Evolutionary conservation across 768 basidiomycete species (phyloP), one percentile per base, ranked within the genome.

Genomic region (Termitomyces sp.): DNA sequence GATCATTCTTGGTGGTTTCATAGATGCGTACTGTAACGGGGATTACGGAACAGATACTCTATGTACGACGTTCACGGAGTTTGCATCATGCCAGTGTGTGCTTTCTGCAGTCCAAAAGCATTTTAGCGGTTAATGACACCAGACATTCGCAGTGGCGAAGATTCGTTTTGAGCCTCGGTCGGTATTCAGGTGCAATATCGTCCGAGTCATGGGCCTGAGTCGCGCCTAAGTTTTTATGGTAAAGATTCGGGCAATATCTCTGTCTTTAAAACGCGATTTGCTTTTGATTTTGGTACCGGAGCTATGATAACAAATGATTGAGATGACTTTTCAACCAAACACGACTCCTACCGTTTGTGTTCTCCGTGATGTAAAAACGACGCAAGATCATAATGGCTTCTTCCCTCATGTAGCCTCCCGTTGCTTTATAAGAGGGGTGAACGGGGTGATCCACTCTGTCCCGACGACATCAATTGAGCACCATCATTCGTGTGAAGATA

Each of bases 321-420:
- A 53, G 34, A 10, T 24, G 15, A 35, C 21, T 49, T 14, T 40
- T 17, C 5, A 7, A n/a, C 28, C 52, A n/a, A 51, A 43, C 4
- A 34, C 2, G 14, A 47, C 34, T 10, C 12, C 41, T 57, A 94
- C 96, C 96, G 64, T 95, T 93, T 7, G 77, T 76, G 68, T 99
- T 98, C 66, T 97, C 93, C 0, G 92, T 94, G 64, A 98, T 80
- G 71, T 94, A 96, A 72, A 95, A 94, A 32, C 87, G 80, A 6
- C 93, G 84, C 14, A 94, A 69, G 32, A 92, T 77, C 81, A 94
- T 82, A 64, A 95, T 94, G 2, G 92, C 89, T 57, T 91, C 89
- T 65, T 93, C 88, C 22, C 91, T 76, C 60, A 79, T 76, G 65
- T 85, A 90, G 6, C 91, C 92, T 5, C 89, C 88, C 21, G 71